Evolutionary conservation across 352 stramenopile species (phyloP), one percentile per base, ranked within the genome.

Genomic region (Elongisporangium undulatum): DNA sequence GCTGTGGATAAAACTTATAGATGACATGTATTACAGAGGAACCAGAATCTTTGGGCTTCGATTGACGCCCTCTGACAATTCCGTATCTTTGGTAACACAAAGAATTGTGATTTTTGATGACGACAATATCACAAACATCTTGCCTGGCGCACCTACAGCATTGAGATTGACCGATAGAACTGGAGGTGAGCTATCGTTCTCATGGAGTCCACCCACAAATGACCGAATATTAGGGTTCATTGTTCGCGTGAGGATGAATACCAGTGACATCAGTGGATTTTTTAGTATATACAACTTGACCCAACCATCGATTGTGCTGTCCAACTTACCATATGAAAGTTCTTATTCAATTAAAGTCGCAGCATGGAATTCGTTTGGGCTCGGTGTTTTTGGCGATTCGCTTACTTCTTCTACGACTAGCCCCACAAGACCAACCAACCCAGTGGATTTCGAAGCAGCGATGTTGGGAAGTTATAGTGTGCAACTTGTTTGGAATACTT

Each of bases 221-320:
- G 41, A 17, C 0, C 13, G 21, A 2, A 10, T 60, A 0, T 19
- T 23, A 1, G 79, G 79, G 23, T 83, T 75, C 53, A 24, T 90
- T 13, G 52, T 90, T 61, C 71, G 65, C 2, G 66, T 79, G 0
- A 58, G 63, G 16, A 38, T 61, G 48, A 55, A 45, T 45, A 5
- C 34, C 13, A 45, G 38, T 0, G 64, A 51, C n/a, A 26, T 29
- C 5, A 41, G 15, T 10, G 58, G 49, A 1, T 72, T 79, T 49
- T 69, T 60, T 39, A 80, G 53, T 12, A 21, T 85, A 4, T 87
- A 75, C 63, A 87, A 87, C 20, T 66, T 70, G 20, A 76, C 74
- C 0, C 15, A 34, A 0, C 7, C 65, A 0, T 26, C 16, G 0
- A 87, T 90, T 20, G 75, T 64, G 2, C 50, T 90, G 3, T 84